phyloP scores from a whole-genome alignment of 2,329 filamentous ascomycete species.

The Pseudogymnoascus sp. region DNA sequence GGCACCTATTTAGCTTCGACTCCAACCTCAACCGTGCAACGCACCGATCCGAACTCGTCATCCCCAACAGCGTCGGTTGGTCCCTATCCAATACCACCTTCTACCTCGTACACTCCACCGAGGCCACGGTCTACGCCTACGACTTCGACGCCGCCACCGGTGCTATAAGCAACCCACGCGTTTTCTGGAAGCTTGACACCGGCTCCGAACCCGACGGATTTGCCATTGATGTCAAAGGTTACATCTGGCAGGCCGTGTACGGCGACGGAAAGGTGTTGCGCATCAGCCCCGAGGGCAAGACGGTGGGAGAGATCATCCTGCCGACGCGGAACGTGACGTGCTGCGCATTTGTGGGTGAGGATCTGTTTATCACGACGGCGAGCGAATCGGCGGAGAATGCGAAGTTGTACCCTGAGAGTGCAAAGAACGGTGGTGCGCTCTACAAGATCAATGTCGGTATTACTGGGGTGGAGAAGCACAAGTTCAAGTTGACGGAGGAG shows the following conservation, averaged over 20 bases:
- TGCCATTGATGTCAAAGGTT: slow-evolving; percentile 74
- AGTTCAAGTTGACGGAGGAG: slow-evolving; percentile 43
- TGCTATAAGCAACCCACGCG: slow-evolving; percentile 57
- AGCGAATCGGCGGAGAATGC: slow-evolving; percentile 48
- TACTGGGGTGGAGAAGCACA: slow-evolving; percentile 53
- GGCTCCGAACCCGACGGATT: slow-evolving; percentile 74
- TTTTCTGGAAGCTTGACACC: slow-evolving; percentile 53
- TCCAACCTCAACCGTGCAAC: slow-evolving; percentile 50
- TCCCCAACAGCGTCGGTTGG: slow-evolving; percentile 82
- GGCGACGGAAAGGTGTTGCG: slow-evolving; percentile 68
- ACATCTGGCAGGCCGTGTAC: slow-evolving; percentile 83
- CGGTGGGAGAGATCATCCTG: slow-evolving; percentile 67
- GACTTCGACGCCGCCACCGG: slow-evolving; percentile 63
- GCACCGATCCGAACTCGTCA: slow-evolving; percentile 58
- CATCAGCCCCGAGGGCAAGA: slow-evolving; percentile 55
- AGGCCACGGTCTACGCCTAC: slow-evolving; percentile 61
- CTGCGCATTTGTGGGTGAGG: slow-evolving; percentile 66
- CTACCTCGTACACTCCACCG: slow-evolving; percentile 75
- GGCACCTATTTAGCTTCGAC: slow-evolving; percentile 66
- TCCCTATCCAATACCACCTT: slow-evolving; percentile 57
- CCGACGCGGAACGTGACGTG: slow-evolving; percentile 78
- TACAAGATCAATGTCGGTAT: slow-evolving; percentile 74
- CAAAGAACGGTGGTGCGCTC: slow-evolving; percentile 59
- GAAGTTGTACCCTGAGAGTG: slow-evolving; percentile 53
- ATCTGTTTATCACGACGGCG: slow-evolving; percentile 74